Evolutionary conservation across 768 basidiomycete species (phyloP).

Genomic region (Rhodosporidiobolus odoratus): DNA sequence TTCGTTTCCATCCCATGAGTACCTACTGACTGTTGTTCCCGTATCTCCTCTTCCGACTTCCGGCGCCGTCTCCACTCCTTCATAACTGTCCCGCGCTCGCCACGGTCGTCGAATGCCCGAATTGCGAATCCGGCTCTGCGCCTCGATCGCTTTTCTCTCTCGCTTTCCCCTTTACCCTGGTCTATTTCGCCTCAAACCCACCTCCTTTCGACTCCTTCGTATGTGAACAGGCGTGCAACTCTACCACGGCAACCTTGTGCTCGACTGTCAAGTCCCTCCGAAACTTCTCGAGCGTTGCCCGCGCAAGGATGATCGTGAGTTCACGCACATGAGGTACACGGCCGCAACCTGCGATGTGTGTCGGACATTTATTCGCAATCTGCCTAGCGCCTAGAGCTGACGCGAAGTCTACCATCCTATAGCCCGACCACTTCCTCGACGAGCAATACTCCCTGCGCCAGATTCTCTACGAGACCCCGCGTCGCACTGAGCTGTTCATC

Average conservation of each 20-base stretch:
- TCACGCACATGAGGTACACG: conserved; percentile 91
- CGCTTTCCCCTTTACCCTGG: neutral
- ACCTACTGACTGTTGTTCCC: no score
- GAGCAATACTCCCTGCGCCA: conserved; percentile 81
- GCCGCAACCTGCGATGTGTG: conserved; percentile 79
- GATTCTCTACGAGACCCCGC: conserved; percentile 80
- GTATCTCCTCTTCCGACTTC: no score
- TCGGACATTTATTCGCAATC: no score
- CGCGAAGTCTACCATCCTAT: neutral
- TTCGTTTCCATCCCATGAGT: neutral
- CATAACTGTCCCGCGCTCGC: no score
- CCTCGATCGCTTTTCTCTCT: neutral
- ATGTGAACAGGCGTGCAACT: conserved; percentile 53
- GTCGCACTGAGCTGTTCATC: conserved; percentile 89
- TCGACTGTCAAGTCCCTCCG: conserved; percentile 83
- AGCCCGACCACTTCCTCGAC: conserved; percentile 78
- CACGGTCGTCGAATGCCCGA: no score
- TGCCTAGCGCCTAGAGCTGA: neutral
- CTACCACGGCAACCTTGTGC: conserved; percentile 83
- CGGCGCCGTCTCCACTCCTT: no score
- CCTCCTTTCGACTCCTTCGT: neutral
- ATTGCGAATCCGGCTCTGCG: no score
- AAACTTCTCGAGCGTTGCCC: conserved; percentile 81
- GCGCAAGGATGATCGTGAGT: conserved; percentile 73
- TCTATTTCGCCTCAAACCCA: neutral